Base-by-base conservation (phyloP, 2,329 filamentous ascomycete species). In the Ophiostoma sp. region DNA sequence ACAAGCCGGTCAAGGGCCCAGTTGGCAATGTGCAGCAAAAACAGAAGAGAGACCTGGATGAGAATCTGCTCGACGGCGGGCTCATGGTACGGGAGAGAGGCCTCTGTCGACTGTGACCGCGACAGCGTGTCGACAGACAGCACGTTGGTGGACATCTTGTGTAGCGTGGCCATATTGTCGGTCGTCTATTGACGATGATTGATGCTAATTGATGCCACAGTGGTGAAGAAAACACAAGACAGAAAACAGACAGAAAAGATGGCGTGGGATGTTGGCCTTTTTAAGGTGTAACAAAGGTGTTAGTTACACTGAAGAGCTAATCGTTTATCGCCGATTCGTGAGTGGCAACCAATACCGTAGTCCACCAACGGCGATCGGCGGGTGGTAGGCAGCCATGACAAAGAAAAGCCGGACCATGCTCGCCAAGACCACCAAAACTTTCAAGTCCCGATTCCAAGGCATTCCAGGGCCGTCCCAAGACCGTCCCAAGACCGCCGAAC, bases 1-100 rank as follows among this genome's bases (percentile, higher is more conserved):
- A 93, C 78, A 0, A 88, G 76, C 17, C 81, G 84, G 76, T 94
- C 88, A 0, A 93, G 83, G 0, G 85, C 78, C 72, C 83, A 83
- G 75, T 90, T 89, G 74, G 88, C 76, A 6, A 86, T 61, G 76
- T 93, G 93, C 61, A 93, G 84, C 0, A 88, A 79, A 0, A 93
- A 78, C 0, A 93, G 79, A 76, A 94, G 90, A 0, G 88, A 89
- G 0, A 90, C 82, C 4, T 87, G 84, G 59, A 87, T 85, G 1
- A 93, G 84, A 63, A 94, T 86, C 0, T 84, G 86, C 9, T 82
- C 76, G 22, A 93, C 89, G 0, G 80, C 80, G 0, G 91, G 90
- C 77, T 93, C 90, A 72, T 91, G 85, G 78, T 92, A 93, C 0
- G 73, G 69, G 4, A 76, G 73, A 19, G 75, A 68, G 1, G 73